Evolutionary conservation across 495 filamentous ascomycete genomes (phyloP), one percentile per base, ranked within the genome.

Genomic region (Neurospora sp.): DNA sequence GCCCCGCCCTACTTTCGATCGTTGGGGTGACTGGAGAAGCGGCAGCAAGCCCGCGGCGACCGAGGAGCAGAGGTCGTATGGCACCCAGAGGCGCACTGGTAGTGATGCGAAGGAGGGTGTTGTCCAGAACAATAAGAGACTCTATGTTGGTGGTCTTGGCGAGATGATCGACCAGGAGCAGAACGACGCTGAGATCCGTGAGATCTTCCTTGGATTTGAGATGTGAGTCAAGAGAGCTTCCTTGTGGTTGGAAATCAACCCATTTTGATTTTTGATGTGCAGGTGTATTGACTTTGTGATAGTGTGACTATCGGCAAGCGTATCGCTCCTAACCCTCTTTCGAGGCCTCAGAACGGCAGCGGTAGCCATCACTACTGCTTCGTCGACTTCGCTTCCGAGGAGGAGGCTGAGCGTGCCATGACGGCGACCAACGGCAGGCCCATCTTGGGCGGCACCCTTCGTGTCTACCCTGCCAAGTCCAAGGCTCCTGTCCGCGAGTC

Each of bases 121-220:
- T 3, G 79, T 23, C 5, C 35, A 41, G 11, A 78, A 89, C 44
- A 86, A 87, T 70, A 81, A 84, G 71, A 84, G 89, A 23, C 82
- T 92, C 5, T 92, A 89, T 78, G 87, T 92, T 23, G 90, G 90
- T 70, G 89, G 90, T 1, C 80, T 92, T 12, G 89, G 88, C 3
- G 81, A 83, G 59, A 86, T 91, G 83, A 77, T 82, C n/a, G 86
- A 88, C 73, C 86, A 89, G 54, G 84, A 83, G 18, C 81, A 82
- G 6, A 84, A 89, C 70, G 83, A 88, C 46, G 79, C 75, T 31
- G 85, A 89, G 74, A 85, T 92, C 11, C 83, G 82, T 31, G 80
- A 83, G 14, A 84, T 92, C n/a, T 92, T 93, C 78, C 79, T 84
- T 20, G 88, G 82, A 16, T 90, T 85, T 78, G 83, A 87, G 6